Base-by-base conservation (phyloP, 2,329 filamentous ascomycete species). In the Aspergillus tamarii region DNA sequence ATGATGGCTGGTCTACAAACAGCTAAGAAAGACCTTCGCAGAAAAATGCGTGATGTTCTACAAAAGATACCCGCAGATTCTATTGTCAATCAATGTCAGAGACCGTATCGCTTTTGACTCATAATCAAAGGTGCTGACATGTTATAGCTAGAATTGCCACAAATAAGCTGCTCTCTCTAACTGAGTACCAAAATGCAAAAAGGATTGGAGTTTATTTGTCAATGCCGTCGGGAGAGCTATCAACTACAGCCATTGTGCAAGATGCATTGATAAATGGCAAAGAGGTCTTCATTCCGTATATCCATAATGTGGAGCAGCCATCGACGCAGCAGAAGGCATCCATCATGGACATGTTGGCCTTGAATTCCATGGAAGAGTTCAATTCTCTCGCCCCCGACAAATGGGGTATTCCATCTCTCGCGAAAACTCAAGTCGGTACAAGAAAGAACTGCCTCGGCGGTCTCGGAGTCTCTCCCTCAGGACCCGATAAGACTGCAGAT, bases 381-480 rank as follows among this genome's bases (percentile, higher is more conserved):
- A 87, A 93, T 67, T 86, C 87, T 28, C 82, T 98, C 64, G 80
- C 88, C 72, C 85, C 85, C 46, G 95, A 99, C 78, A 88, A 86
- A 75, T 99, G 95, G 95, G 94, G 93, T 11, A 99, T 99, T 67
- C 95, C 95, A n/a, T 94, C 91, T 36, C 87, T 96, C 63, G 84
- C 88, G 64, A 81, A 84, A 57, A 82, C 85, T 23, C 91, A 90
- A 2, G 84, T 96, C 3, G 76, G 84, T 55, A 79, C 83, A 65
- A 86, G 94, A 70, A 84, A 88, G 69, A 92, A 94, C 69, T 89
- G 93, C 63, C 86, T 96, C 61, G 91, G 91, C 46, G 87, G 87
- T 14, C 80, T 81, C 2, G 88, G 83, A n/a, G 64, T 80, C 62
- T 56, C 67, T 14, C 28, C 65, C 14, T 34, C 57, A 39, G 57